Evolutionary conservation across 108 stramenopile species (phyloP).

Genomic region (Nitzschia sp.): DNA sequence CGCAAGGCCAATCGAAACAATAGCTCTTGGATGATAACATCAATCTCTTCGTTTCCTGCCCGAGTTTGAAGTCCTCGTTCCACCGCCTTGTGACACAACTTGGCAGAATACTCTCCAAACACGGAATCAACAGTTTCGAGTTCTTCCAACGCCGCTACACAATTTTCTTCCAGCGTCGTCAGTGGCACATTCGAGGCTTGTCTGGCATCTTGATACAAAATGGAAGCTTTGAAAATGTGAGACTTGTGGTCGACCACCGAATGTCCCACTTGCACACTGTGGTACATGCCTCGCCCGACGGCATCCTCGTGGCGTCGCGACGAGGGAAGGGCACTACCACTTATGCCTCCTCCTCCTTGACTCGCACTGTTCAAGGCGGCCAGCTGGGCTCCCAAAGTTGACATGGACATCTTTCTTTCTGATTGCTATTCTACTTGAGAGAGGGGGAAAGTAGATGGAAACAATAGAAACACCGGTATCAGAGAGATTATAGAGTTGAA

Average conservation of each 20-base stretch:
- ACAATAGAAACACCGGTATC: too few relatives aligned
- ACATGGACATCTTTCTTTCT: too few relatives aligned
- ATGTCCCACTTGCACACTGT: slow-evolving; percentile 62
- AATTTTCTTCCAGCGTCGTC: slow-evolving; percentile 64
- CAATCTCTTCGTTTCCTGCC: slow-evolving; percentile 25
- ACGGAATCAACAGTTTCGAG: slow-evolving; percentile 31
- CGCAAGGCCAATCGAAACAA: slow-evolving; percentile 9
- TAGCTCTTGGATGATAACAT: slow-evolving; percentile 24
- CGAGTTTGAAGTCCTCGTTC: slow-evolving; percentile 23
- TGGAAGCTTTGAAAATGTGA: slow-evolving; percentile 46
- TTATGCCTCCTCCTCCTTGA: slow-evolving; percentile 13
- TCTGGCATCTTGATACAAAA: slow-evolving; percentile 67
- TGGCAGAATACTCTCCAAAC: slow-evolving; percentile 13
- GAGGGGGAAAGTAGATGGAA: too few relatives aligned
- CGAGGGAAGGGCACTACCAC: slow-evolving; percentile 24
- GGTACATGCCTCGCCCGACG: slow-evolving; percentile 60
- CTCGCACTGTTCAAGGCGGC: slow-evolving; percentile 39
- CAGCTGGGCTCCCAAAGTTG: slow-evolving; percentile 52
- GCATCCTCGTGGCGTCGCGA: slow-evolving; percentile 49
- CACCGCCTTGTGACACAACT: slow-evolving; percentile 13
- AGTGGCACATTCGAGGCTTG: slow-evolving; percentile 63
- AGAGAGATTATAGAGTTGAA: too few relatives aligned
- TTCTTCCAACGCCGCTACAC: slow-evolving; percentile 35
- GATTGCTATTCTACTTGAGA: too few relatives aligned
- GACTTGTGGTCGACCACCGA: slow-evolving; percentile 12